Evolutionary conservation across 202 grass and related monocot species (phyloP), one percentile per base, ranked within the genome.

Genomic region (Digitaria exilis): DNA sequence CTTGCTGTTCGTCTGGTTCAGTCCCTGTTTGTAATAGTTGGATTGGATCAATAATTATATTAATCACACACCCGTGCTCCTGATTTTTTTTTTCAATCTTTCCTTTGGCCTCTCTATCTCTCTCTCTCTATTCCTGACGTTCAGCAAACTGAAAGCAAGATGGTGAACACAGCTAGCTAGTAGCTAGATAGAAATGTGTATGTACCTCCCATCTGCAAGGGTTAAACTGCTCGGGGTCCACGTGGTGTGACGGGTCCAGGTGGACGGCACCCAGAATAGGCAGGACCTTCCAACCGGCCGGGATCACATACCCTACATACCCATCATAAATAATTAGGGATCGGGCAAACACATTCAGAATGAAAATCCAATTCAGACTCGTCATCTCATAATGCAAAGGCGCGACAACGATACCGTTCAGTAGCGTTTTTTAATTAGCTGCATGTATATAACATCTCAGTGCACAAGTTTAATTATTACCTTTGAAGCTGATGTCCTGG

Each of bases 161-260:
- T 11, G 42, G 12, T 12, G 22, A 45, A 18, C 3, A 25, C 16
- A 14, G 16, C 1, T n/a, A n/a, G n/a, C n/a, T n/a, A n/a, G n/a
- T n/a, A n/a, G n/a, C n/a, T n/a, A n/a, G n/a, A n/a, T 15, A 39
- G 7, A 44, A 22, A 6, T 35, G 10, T 46, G 42, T 88, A 91
- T n/a, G n/a, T n/a, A 91, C 89, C 89, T 91, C 82, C 89, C 89
- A 91, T 91, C 89, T 91, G 80, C 73, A 75, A 51, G 89, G 89
- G n/a, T 83, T 56, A 70, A 91, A 91, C n/a, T 88, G 57, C 4
- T 73, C 42, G 17, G 86, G 46, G 55, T 86, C 82, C 81, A 42
- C 56, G 49, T 92, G 82, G 15, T 83, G 86, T 6, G 82, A 68
- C 4, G 89, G 66, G 32, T 92, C 86, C 62, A 86, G 43, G 85